Evolutionary conservation across 2,329 filamentous ascomycete species (phyloP).

Genomic region (Raffaelea ambrosiae): DNA sequence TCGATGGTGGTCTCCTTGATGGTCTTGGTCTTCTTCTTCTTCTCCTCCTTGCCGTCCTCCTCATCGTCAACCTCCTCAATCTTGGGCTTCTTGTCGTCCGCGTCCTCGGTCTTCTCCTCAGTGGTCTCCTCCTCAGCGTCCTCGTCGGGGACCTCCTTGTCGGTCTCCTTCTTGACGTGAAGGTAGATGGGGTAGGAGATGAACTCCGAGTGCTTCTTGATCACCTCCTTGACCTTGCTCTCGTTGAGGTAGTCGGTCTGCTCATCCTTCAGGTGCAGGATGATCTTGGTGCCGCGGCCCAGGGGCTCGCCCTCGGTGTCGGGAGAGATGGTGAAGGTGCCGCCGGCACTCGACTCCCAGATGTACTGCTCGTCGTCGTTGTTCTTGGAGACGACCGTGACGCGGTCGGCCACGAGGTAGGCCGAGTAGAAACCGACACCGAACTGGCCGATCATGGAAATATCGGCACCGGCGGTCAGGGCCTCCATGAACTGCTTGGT

Average conservation of each 20-base stretch:
- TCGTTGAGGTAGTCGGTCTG: conserved; percentile 98
- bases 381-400: conserved; percentile 95
- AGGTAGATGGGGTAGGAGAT: conserved; percentile 99
- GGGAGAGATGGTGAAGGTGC: conserved; percentile 86
- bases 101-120: conserved; percentile 49
- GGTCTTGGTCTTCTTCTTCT: conserved; percentile 98
- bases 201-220: conserved; percentile 99
- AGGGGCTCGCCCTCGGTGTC: conserved; percentile 88
- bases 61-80: conserved; percentile 88
- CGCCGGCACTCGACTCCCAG: conserved; percentile 96
- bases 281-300: conserved; percentile 93
- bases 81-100: conserved; percentile 90
- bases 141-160: conserved; percentile 98
- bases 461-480: conserved; percentile 93
- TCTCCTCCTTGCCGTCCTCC: conserved; percentile 74
- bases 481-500: conserved; percentile 99
- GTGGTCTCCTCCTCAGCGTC: conserved; percentile 61
- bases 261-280: conserved; percentile 99
- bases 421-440: conserved; percentile 99
- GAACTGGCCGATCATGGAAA: conserved; percentile 99
- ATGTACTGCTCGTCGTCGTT: conserved; percentile 99
- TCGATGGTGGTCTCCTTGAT: conserved; percentile 97
- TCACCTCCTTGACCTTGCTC: conserved; percentile 99
- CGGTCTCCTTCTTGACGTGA: conserved; percentile 97
- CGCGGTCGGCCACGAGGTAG: conserved; percentile 96